These are phyloP conservation scores for Apiospora marii DNA, from an alignment of 2,329 filamentous ascomycete species.

Conservation along the genomic window DNA sequence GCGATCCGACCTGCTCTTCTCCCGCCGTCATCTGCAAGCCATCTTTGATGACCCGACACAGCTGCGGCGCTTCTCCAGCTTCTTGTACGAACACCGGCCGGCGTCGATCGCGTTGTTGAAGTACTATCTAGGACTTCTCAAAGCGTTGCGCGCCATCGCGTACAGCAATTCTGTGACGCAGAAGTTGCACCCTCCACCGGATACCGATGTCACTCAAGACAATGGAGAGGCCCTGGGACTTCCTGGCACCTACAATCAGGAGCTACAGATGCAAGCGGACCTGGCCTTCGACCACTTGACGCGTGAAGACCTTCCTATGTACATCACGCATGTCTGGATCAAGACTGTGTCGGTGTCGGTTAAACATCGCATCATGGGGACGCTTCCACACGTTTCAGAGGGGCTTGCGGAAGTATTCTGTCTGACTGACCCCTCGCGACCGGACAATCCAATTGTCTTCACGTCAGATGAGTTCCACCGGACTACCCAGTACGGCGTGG, in stretches of 20 bases:
- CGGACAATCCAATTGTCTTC: conserved; percentile 80
- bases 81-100: conserved; percentile 66
- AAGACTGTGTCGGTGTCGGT: conserved; percentile 74
- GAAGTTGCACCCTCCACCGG: conserved; percentile 56
- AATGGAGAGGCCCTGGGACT: conserved; percentile 52
- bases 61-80: conserved; percentile 71
- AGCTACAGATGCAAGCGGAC: conserved; percentile 69
- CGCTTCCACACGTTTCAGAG: conserved; percentile 72
- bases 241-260: conserved; percentile 61
- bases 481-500: conserved; percentile 77
- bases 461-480: conserved; percentile 78
- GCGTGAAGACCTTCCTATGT: conserved; percentile 74
- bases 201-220: conserved; percentile 61
- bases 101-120: conserved; percentile 70
- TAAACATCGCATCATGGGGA: conserved; percentile 71
- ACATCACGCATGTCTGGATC: conserved; percentile 72
- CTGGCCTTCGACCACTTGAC: conserved; percentile 71
- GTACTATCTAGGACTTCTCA: conserved; percentile 76
- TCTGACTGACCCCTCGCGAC: conserved; percentile 74
- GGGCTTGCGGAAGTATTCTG: conserved; percentile 81
- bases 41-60: conserved; percentile 71
- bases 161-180: conserved; percentile 75
- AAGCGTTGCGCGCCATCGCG: conserved; percentile 73
- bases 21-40: conserved; percentile 66
- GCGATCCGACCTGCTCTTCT: conserved; percentile 71